Evolutionary conservation across 2,329 filamentous ascomycete genomes (phyloP), one percentile per base, ranked within the genome.

Genomic region (Rhynchosporium agropyri): DNA sequence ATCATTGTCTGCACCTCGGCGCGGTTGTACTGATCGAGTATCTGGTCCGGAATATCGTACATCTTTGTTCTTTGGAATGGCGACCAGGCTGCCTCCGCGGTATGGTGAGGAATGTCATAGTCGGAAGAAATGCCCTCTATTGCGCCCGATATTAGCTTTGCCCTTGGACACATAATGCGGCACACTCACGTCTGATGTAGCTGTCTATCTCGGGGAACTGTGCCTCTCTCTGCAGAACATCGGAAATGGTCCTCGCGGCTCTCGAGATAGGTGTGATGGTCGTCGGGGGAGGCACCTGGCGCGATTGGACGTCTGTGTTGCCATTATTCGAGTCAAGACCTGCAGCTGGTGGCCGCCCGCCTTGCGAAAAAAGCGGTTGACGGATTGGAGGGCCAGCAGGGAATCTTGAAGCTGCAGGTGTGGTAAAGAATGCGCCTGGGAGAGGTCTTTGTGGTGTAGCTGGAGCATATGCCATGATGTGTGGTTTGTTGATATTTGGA

Each of bases 11-110:
- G 89, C 29, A 97, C 87, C 74, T 96, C 88, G 63, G 91, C 90
- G 58, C 86, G 83, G 71, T 99, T 96, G 76, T 96, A 94, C 74
- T 97, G 92, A 70, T 96, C 90, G 73, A 98, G 94, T 58, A 99
- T 90, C 72, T 87, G 86, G 69, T 97, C 92, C 55, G 95, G 95
- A 59, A 99, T 94, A 70, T 90, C 88, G 78, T 97, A 94, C 77
- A 89, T 90, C 70, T 90, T 89, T 33, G 89, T 85, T 77, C 90
- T 91, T 74, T 97, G 90, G 74, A 97, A 99, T 0, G 95, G 95
- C 48, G 90, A 87, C 90, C 92, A 95, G 65, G 92, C 84, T 12
- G 82, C 80, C 46, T 87, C 84, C 69, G 83, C 77, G 61, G 80
- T 80, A 49, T 60, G 51, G 43, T 76, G 79, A 48, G 90, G 85